Percentiles rank a stretch among this genome's conserved stretches.
phyloP scores from a whole-genome alignment of 2,329 filamentous ascomycete species.

The Aciculosporium take region DNA sequence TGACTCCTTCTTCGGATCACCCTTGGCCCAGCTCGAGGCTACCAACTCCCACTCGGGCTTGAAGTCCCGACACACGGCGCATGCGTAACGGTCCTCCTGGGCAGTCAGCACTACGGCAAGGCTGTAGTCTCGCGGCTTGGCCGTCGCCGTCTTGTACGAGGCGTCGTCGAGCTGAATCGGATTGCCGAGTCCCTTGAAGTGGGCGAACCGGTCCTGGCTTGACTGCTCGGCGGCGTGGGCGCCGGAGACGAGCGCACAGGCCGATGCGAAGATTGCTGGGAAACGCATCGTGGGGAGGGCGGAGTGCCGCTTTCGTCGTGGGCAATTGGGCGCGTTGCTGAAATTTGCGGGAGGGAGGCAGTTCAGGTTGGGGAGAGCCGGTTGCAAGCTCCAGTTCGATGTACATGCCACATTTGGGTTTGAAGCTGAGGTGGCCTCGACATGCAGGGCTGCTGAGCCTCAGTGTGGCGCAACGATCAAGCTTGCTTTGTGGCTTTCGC shows the following conservation, averaged over 20 bases:
- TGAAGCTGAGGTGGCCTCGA: constrained; percentile 24
- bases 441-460: constrained; percentile 1
- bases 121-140: constrained; percentile 68
- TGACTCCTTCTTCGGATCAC: constrained; percentile 60
- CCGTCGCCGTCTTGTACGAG: constrained; percentile 61
- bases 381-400: constrained; percentile 9
- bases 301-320: constrained; percentile 5
- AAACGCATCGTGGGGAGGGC: constrained; percentile 50
- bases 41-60: constrained; percentile 89
- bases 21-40: constrained; percentile 72
- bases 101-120: constrained; percentile 77
- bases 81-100: constrained; percentile 68
- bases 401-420: constrained; percentile 3
- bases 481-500: too few relatives aligned
- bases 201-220: constrained; percentile 49
- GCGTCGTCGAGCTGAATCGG: constrained; percentile 68
- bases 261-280: constrained; percentile 46
- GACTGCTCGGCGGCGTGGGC: constrained; percentile 52
- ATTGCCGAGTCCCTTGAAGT: constrained; percentile 50
- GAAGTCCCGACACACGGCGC: constrained; percentile 76
- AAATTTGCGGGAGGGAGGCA: not conserved
- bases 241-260: constrained; percentile 46
- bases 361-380: not conserved
- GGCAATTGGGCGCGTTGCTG: constrained; percentile 6
- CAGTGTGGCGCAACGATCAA: not conserved